Percentiles rank a stretch among this genome's conserved stretches.
These are phyloP conservation scores for Polysphondylium violaceum DNA, from an alignment of 78 protist genomes.

Conservation along the genomic window DNA sequence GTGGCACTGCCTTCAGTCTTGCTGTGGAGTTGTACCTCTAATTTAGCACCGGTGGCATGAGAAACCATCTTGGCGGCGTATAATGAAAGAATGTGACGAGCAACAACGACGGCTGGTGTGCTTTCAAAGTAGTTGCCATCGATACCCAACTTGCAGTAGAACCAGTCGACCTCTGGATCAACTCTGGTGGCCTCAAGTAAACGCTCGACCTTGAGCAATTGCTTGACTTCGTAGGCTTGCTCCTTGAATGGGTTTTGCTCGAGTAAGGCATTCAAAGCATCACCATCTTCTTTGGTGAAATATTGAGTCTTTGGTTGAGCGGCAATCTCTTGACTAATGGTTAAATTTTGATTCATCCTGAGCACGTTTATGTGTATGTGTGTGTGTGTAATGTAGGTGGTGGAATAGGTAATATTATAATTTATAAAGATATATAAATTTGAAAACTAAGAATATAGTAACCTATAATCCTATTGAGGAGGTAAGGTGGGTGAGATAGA, in stretches of 20 bases:
- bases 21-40: constrained; percentile 45
- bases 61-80: constrained; percentile 71
- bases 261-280: constrained; percentile 29
- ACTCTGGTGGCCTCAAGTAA: constrained; percentile 32
- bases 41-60: constrained; percentile 66
- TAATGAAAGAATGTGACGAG: constrained; percentile 57
- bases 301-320: constrained; percentile 61
- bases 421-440: background rate
- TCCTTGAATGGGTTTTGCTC: constrained; percentile 33
- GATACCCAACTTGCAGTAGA: constrained; percentile 61
- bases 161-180: constrained; percentile 71
- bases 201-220: constrained; percentile 11
- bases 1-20: constrained; percentile 62
- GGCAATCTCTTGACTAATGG: constrained; percentile 61
- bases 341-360: constrained; percentile 14
- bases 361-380: background rate
- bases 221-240: constrained; percentile 51
- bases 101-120: constrained; percentile 59
- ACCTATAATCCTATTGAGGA: too few relatives aligned
- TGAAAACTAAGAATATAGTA: background rate
- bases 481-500: too few relatives aligned
- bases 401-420: background rate
- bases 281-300: constrained; percentile 56
- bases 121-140: constrained; percentile 50
- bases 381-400: background rate